Evolutionary conservation across 78 protist genomes (phyloP).

Genomic region (Dictyostelium citrinum): DNA sequence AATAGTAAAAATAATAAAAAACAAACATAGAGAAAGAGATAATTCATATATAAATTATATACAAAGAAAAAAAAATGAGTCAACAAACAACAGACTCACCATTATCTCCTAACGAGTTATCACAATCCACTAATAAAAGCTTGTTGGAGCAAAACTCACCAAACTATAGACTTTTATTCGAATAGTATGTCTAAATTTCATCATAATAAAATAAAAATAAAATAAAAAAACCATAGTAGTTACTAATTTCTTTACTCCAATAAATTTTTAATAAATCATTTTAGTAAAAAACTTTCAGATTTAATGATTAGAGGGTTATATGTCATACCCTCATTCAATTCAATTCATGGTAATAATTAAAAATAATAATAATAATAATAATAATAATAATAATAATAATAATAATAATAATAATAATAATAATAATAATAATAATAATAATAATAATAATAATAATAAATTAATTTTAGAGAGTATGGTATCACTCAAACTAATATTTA

Average conservation of each 20-base stretch:
- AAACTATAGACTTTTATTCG: constrained; percentile 37
- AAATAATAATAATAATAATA: not conserved
- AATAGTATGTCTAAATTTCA: constrained; percentile 26
- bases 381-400: not conserved
- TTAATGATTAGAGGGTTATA: constrained; percentile 40
- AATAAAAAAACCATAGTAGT: too few relatives aligned
- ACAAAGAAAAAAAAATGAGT: not conserved
- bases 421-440: not conserved
- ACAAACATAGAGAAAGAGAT: too few relatives aligned
- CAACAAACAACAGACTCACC: not conserved
- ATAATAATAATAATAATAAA: not conserved
- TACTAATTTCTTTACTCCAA: not conserved
- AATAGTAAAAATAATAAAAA: too few relatives aligned
- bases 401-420: not conserved
- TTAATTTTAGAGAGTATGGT: too few relatives aligned
- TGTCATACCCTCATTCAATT: constrained; percentile 59
- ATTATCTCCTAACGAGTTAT: not conserved
- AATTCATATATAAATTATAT: not conserved
- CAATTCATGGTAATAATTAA: constrained; percentile 9
- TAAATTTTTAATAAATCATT: not conserved
- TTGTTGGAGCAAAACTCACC: not conserved
- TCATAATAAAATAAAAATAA: too few relatives aligned
- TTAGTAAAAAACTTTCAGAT: constrained; percentile 47
- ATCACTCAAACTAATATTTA: too few relatives aligned
- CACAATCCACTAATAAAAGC: not conserved